Conservation (phyloP, 2,329 filamentous ascomycete species). For the Cytospora chrysosperma region DNA sequence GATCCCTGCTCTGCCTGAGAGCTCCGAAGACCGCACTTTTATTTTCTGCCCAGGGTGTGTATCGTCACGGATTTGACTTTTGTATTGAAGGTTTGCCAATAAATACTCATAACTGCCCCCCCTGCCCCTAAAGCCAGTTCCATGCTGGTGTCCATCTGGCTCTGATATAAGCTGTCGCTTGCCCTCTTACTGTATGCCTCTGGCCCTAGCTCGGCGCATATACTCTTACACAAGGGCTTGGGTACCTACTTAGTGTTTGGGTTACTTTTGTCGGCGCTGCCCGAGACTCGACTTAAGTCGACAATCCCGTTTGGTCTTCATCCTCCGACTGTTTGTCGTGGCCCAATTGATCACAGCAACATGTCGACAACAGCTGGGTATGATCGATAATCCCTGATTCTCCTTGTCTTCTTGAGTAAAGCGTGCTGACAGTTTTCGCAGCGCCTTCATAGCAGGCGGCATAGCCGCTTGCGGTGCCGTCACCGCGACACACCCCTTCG, state of each 20-base stretch:
- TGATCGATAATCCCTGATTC: slow-evolving; percentile 9
- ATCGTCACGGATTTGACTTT: not conserved
- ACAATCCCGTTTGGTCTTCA: not conserved
- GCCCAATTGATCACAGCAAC: not conserved
- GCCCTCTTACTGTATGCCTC: not conserved
- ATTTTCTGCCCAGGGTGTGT: not conserved
- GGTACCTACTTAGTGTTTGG: too few relatives aligned
- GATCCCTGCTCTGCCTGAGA: not conserved
- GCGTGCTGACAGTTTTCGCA: slow-evolving; percentile 33
- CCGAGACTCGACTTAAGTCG: not conserved
- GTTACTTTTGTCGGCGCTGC: not conserved
- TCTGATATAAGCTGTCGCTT: not conserved
- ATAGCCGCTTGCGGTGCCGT: slow-evolving; percentile 97
- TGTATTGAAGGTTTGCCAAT: not conserved
- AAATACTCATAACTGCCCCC: not conserved
- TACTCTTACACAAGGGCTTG: not conserved
- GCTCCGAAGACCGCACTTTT: slow-evolving; percentile 9
- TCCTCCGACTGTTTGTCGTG: not conserved
- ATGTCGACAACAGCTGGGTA: slow-evolving; percentile 56
- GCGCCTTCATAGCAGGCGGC: slow-evolving; percentile 92
- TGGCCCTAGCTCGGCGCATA: not conserved
- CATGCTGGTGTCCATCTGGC: not conserved
- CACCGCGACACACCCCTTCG: slow-evolving; percentile 95
- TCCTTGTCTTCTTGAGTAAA: slow-evolving; percentile 4
- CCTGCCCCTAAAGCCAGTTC: too few relatives aligned